Percentiles rank a stretch among this genome's conserved stretches.
These are phyloP conservation scores for Daucus carota DNA, from an alignment of 129 eudicot species.

Conservation along the genomic window DNA sequence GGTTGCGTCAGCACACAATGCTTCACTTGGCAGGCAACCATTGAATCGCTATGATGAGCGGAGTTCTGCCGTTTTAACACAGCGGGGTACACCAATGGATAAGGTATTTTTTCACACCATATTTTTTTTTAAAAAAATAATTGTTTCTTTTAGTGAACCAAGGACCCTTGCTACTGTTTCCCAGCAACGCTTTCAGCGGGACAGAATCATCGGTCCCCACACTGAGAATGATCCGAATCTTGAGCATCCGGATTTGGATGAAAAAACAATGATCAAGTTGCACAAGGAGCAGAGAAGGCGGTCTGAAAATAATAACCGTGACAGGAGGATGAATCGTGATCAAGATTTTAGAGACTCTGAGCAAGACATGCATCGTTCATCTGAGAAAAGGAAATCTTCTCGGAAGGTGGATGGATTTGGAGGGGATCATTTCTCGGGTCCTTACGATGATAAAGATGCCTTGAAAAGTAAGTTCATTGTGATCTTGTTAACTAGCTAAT, in stretches of 20 bases:
- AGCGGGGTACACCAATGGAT: conserved; percentile 50
- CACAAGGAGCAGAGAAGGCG: conserved; percentile 73
- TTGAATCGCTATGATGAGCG: conserved; percentile 58
- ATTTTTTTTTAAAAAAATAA: neutral
- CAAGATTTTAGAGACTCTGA: conserved; percentile 69
- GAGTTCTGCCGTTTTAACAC: conserved; percentile 43
- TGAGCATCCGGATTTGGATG: conserved; percentile 68
- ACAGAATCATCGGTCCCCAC: conserved; percentile 44
- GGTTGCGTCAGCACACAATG: conserved; percentile 57
- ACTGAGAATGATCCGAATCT: conserved; percentile 50
- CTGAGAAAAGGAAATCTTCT: conserved; percentile 65
- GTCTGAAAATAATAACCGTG: conserved; percentile 57
- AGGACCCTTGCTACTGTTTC: conserved; percentile 8
- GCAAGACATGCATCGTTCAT: conserved; percentile 43
- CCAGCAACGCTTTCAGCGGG: conserved; percentile 57
- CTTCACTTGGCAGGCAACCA: conserved; percentile 47
- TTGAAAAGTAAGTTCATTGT: conserved; percentile 64
- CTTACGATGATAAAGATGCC: conserved; percentile 68
- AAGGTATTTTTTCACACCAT: conserved; percentile 29
- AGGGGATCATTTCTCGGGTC: conserved; percentile 37
- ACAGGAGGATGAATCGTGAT: conserved; percentile 61
- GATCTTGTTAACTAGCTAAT: neutral
- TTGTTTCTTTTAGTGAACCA: neutral
- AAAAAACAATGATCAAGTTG: conserved; percentile 49
- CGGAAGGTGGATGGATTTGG: conserved; percentile 80